Conservation (phyloP, 768 basidiomycete genomes). For the Rhodotorula kratochvilovae region DNA sequence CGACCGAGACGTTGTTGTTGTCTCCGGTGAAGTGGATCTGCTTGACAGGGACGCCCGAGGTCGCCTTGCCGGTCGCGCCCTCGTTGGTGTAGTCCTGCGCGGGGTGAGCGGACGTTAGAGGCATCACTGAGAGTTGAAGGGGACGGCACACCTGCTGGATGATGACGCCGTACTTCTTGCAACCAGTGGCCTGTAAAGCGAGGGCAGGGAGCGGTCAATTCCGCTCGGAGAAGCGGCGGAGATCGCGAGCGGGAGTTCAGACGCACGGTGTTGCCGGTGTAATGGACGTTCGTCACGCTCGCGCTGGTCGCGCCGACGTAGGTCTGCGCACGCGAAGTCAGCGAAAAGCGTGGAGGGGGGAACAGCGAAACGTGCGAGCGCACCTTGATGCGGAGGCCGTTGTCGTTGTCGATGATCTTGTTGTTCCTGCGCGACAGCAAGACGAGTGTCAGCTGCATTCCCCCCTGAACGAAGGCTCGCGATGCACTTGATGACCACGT, state of each 20-base stretch:
- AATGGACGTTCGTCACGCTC: conserved; percentile 37
- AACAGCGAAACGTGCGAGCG: no score
- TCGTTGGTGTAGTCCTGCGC: conserved; percentile 56
- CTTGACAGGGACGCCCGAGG: conserved; percentile 59
- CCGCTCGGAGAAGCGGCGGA: not conserved
- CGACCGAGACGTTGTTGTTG: conserved; percentile 52
- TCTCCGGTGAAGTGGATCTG: conserved; percentile 54
- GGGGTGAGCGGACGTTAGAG: no score
- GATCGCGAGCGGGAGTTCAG: not conserved
- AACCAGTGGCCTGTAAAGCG: no score
- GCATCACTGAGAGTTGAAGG: no score
- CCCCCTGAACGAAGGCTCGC: no score
- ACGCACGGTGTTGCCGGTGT: conserved; percentile 53
- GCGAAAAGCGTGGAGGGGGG: no score
- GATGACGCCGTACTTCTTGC: no score
- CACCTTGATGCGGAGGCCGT: conserved; percentile 56
- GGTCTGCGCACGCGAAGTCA: no score
- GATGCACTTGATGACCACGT: conserved; percentile 7
- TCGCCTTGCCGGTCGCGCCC: conserved; percentile 53
- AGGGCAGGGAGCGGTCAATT: no score
- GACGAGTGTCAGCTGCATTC: no score
- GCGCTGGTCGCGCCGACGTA: conserved; percentile 35
- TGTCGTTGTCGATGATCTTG: conserved; percentile 46
- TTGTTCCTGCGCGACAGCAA: conserved; percentile 23
- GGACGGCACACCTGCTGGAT: no score